Conservation (phyloP, 1,139 yeast genomes). For the Lodderomyces margitis region DNA sequence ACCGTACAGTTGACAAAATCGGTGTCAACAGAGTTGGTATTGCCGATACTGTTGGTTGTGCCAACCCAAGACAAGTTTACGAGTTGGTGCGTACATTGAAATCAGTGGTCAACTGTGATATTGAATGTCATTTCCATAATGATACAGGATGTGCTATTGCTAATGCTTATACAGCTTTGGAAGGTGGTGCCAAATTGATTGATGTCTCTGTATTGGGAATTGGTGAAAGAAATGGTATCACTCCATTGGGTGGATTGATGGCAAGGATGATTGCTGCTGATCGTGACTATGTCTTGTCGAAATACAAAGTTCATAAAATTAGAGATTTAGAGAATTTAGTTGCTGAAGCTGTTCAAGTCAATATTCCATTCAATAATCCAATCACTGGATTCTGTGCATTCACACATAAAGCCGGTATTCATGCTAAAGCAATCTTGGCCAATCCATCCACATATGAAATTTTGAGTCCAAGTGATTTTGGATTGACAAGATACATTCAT, state of each 20-base stretch:
- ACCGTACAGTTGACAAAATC: conserved; percentile 94
- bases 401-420: conserved; percentile 99
- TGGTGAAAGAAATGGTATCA: conserved; percentile 98
- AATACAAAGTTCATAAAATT: conserved; percentile 93
- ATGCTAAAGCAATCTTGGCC: conserved; percentile 97
- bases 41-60: conserved; percentile 99
- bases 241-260: conserved; percentile 97
- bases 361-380: conserved; percentile 97
- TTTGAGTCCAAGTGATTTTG: conserved; percentile 91
- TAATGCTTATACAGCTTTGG: conserved; percentile 95
- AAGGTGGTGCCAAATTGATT: conserved; percentile 94
- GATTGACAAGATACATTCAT: conserved; percentile 92
- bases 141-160: conserved; percentile 99
- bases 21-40: conserved; percentile 99
- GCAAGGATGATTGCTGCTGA: conserved; percentile 99
- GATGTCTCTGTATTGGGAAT: conserved; percentile 96
- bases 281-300: conserved; percentile 91
- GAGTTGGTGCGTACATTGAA: conserved; percentile 92
- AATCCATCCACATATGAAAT: conserved; percentile 98
- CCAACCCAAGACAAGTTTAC: conserved; percentile 98
- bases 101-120: conserved; percentile 93
- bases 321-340: conserved; percentile 95
- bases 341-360: conserved; percentile 96
- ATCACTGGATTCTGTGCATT: conserved; percentile 99
- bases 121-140: conserved; percentile 98